These are phyloP conservation scores for Naegleria gruberi DNA, from an alignment of 208 protist genomes.

Conservation along the genomic window DNA sequence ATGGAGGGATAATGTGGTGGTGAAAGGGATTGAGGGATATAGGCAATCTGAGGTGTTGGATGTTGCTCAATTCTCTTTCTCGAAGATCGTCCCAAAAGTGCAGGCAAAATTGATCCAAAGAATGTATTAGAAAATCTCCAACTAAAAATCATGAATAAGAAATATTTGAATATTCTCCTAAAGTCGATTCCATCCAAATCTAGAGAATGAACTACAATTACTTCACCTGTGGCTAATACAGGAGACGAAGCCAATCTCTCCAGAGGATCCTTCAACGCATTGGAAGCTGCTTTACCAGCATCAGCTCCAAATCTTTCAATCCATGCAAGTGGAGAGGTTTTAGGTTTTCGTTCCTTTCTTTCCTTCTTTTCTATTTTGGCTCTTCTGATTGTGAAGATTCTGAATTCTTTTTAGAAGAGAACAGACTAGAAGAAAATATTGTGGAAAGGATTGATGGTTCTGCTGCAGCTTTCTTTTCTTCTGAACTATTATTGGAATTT, in stretches of 20 bases:
- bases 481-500: neutral
- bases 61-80: neutral
- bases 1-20: no score
- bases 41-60: no score
- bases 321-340: neutral
- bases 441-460: neutral
- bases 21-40: no score
- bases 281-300: neutral
- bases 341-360: neutral
- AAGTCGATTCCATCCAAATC: neutral
- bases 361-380: neutral
- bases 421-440: neutral
- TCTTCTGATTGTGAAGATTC: neutral
- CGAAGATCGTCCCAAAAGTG: neutral
- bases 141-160: neutral
- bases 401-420: neutral
- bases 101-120: neutral
- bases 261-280: neutral
- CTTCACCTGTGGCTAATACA: neutral
- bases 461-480: neutral
- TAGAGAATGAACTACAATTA: neutral
- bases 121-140: neutral
- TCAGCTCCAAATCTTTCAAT: slow-evolving; percentile 3
- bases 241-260: neutral
- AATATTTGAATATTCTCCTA: neutral